Evolutionary conservation across 805 yeast species (phyloP).

Genomic region (Saturnispora gosingensis): DNA sequence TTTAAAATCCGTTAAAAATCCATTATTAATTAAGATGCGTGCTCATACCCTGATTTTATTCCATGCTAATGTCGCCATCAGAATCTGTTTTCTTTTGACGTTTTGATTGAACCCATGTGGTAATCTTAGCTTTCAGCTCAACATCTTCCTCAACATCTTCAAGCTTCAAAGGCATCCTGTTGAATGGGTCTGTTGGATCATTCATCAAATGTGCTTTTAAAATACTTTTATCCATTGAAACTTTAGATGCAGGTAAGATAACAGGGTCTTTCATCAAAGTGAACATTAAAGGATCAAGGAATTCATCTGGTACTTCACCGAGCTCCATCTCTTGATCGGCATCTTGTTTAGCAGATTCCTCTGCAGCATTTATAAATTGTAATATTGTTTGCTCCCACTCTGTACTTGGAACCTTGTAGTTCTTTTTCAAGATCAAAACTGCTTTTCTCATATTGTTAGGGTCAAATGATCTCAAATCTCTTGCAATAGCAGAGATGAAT

Average conservation of each 20-base stretch:
- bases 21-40: neutral
- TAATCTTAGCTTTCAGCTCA: constrained; percentile 56
- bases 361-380: constrained; percentile 58
- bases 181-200: constrained; percentile 96
- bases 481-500: constrained; percentile 73
- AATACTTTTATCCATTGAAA: constrained; percentile 81
- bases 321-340: constrained; percentile 80
- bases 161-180: constrained; percentile 78
- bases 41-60: neutral
- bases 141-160: constrained; percentile 81
- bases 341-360: constrained; percentile 46
- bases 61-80: constrained; percentile 22
- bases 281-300: constrained; percentile 92
- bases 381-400: constrained; percentile 42
- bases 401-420: constrained; percentile 40
- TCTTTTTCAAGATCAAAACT: constrained; percentile 46
- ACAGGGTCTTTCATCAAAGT: constrained; percentile 96
- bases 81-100: constrained; percentile 16
- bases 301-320: constrained; percentile 95
- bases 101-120: constrained; percentile 43
- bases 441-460: constrained; percentile 63
- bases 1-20: neutral
- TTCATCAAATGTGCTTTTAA: constrained; percentile 88
- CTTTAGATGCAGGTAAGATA: constrained; percentile 76
- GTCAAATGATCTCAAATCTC: constrained; percentile 86